Evolutionary conservation across 2,329 filamentous ascomycete species (phyloP), one percentile per base, ranked within the genome.

Genomic region (Pestalotiopsis sp.): DNA sequence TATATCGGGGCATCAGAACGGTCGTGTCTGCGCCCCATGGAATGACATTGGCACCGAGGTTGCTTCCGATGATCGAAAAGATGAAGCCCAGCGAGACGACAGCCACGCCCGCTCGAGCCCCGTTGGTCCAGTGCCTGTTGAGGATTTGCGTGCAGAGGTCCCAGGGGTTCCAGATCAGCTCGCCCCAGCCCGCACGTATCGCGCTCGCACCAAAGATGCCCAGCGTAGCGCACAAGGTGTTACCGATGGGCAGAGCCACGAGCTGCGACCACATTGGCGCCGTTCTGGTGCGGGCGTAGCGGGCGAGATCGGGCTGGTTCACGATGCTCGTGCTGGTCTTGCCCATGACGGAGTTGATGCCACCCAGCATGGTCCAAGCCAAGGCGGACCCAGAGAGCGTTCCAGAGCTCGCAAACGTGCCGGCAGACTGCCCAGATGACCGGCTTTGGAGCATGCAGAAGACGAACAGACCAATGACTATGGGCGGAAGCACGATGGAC

Each of bases 331-430:
- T 78, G 7, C 74, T 79, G 36, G 78, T 76, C n/a, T 73, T 75
- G 12, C 81, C 80, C 74, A 83, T 77, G 68, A 81, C 77, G 65
- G 77, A 74, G 72, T 81, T 82, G 69, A 83, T 79, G 59, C 79
- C 81, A 17, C 36, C 27, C 23, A 67, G 58, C 67, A 67, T 70
- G 57, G 62, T 62, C 63, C 63, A 70, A 12, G 56, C 36, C 36
- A 25, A 17, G 7, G 12, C 4, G 20, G 20, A 38, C 3, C n/a
- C 39, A 17, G 9, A 25, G 9, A 41, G 31, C 39, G 59, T 39
- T 7, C 12, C 25, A 2, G n/a, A 56, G n/a, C 38, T 76, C 71
- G 61, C 72, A 70, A 49, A 79, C 72, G n/a, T 71, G 70, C 9
- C 71, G 69, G 41, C 75, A 66, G n/a, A 76, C 77, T 20, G 69